These are phyloP conservation scores for Helotiales sp. DNA, from an alignment of 2,329 filamentous ascomycete genomes.

Conservation along the genomic window DNA sequence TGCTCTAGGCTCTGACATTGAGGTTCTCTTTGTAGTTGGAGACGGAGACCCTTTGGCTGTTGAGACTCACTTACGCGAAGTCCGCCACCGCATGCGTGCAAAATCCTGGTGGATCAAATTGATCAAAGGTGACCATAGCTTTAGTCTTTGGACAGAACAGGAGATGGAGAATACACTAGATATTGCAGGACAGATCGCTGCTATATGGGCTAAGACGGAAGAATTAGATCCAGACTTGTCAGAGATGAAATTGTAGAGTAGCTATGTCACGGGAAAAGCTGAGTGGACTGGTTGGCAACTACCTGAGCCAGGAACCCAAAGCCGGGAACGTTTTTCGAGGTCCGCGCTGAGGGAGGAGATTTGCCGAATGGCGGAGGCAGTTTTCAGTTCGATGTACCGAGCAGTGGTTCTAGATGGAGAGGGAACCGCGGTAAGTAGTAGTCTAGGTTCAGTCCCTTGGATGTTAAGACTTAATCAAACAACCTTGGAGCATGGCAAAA, in stretches of 20 bases:
- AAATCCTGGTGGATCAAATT: conserved; percentile 9
- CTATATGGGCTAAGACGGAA: conserved; percentile 2
- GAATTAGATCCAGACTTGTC: conserved; percentile 2
- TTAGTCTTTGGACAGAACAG: not conserved
- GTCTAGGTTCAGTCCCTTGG: no score
- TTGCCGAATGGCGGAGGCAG: not conserved
- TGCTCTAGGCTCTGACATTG: conserved; percentile 6
- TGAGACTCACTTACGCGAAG: conserved; percentile 4
- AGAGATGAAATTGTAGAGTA: not conserved
- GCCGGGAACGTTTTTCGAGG: not conserved
- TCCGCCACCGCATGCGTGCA: conserved; percentile 9
- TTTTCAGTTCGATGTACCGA: not conserved
- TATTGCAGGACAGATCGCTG: conserved; percentile 1
- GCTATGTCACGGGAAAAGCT: not conserved
- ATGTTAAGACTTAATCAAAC: no score
- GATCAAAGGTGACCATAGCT: conserved; percentile 1
- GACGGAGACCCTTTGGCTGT: conserved; percentile 3
- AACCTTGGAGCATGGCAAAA: no score
- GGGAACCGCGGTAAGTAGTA: conserved; percentile 1
- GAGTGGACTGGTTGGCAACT: conserved; percentile 3
- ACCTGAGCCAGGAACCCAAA: conserved; percentile 1
- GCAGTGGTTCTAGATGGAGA: conserved; percentile 2
- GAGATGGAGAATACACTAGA: conserved; percentile 5
- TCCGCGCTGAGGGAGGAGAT: not conserved
- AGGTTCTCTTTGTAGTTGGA: conserved; percentile 8